phyloP scores from a whole-genome alignment of 768 basidiomycete species.

The Boletus subparvulus region DNA sequence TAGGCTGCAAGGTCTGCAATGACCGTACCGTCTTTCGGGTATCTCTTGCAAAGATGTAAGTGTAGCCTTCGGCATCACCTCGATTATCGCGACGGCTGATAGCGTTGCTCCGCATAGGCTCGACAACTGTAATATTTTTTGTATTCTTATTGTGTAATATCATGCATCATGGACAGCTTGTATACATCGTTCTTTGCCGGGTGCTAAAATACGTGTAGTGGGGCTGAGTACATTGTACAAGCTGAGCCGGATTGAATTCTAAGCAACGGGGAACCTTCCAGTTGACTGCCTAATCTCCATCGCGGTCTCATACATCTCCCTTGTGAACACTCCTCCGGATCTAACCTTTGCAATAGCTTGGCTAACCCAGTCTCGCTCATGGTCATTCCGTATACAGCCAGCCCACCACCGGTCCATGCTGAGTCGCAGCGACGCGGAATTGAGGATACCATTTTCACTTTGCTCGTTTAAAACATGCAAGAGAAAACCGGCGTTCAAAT shows the following conservation, averaged over 20 bases:
- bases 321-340: constrained; percentile 48
- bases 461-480: constrained; percentile 70
- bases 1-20: constrained; percentile 46
- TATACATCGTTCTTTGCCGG: neutral
- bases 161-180: neutral
- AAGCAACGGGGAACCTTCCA: constrained; percentile 12
- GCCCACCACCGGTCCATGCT: constrained; percentile 84
- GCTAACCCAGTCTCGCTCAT: constrained; percentile 56
- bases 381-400: constrained; percentile 64
- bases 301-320: constrained; percentile 53
- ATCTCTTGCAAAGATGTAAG: constrained; percentile 10
- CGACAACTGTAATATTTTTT: neutral
- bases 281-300: constrained; percentile 38
- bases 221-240: neutral
- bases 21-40: neutral
- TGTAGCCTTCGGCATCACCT: neutral
- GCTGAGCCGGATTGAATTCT: neutral
- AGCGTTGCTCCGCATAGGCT: neutral
- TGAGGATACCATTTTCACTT: constrained; percentile 54
- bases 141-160: constrained; percentile 21
- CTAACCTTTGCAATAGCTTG: constrained; percentile 53
- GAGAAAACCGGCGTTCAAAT: constrained; percentile 62
- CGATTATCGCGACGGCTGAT: constrained; percentile 4
- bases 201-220: neutral
- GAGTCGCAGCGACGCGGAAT: constrained; percentile 43